These are phyloP conservation scores for Lactarius vividus DNA, from an alignment of 768 basidiomycete species.

Conservation along the genomic window DNA sequence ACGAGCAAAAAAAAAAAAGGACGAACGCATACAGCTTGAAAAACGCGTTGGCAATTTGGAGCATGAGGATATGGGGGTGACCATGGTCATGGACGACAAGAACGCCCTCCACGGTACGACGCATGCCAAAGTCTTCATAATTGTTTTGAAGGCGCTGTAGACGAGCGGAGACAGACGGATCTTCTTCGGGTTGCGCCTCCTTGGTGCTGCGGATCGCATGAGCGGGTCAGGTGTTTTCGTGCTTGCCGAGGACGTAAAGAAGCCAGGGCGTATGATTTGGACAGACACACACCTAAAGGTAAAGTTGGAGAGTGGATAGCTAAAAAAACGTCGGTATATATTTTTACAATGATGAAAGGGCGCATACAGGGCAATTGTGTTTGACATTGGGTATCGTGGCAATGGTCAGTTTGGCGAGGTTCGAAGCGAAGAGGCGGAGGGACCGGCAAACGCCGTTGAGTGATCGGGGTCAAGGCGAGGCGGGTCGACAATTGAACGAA, in stretches of 20 bases:
- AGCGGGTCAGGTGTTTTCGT: slow-evolving; percentile 15
- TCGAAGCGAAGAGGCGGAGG: neutral
- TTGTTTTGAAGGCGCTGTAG: slow-evolving; percentile 93
- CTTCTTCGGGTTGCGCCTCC: slow-evolving; percentile 96
- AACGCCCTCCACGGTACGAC: slow-evolving; percentile 88
- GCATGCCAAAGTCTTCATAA: slow-evolving; percentile 96
- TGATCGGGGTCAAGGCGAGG: neutral
- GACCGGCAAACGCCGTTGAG: neutral
- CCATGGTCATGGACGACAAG: slow-evolving; percentile 95
- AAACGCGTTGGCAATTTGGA: slow-evolving; percentile 98
- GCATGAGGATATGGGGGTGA: slow-evolving; percentile 95
- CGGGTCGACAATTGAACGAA: neutral
- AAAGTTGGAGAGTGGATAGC: slow-evolving; percentile 87
- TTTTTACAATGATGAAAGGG: neutral
- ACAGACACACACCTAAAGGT: slow-evolving; percentile 68
- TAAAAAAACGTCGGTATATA: slow-evolving; percentile 31
- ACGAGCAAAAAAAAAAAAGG: slow-evolving; percentile 6
- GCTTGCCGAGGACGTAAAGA: slow-evolving; percentile 12
- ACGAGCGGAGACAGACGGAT: slow-evolving; percentile 92
- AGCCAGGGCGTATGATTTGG: slow-evolving; percentile 7
- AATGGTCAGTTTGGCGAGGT: neutral
- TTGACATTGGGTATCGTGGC: slow-evolving; percentile 40
- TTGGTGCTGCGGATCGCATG: slow-evolving; percentile 61
- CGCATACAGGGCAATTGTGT: slow-evolving; percentile 50
- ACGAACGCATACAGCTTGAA: slow-evolving; percentile 84